Evolutionary conservation across 352 stramenopile genomes (phyloP).

Genomic region (Phytophthora ohioensis): DNA sequence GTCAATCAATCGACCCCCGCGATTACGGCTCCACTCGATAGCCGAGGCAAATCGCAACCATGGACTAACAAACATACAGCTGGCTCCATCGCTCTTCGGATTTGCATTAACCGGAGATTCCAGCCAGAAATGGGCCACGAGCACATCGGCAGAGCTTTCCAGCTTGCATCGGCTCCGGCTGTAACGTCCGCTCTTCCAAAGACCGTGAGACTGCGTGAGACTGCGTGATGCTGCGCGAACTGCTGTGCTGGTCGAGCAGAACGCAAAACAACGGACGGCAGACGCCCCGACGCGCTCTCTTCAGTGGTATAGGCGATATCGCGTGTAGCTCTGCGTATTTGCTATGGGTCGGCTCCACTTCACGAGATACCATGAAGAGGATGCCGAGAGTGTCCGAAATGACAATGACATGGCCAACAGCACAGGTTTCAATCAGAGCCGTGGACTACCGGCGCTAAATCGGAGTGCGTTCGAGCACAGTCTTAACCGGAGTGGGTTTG

Average conservation of each 20-base stretch:
- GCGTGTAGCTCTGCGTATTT: conserved; percentile 7
- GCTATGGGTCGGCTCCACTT: conserved; percentile 39
- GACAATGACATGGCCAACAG: conserved; percentile 27
- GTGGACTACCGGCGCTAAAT: conserved; percentile 19
- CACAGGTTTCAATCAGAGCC: conserved; percentile 35
- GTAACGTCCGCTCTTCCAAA: conserved; percentile 31
- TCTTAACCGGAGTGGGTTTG: conserved; percentile 25
- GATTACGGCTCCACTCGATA: conserved; percentile 10
- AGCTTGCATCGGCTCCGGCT: conserved; percentile 27
- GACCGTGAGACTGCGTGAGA: conserved; percentile 10
- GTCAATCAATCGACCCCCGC: background rate
- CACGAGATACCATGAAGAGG: conserved; percentile 31
- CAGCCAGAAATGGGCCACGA: conserved; percentile 35
- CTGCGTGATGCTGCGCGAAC: background rate
- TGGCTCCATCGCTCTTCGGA: conserved; percentile 27
- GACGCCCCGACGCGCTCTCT: conserved; percentile 23
- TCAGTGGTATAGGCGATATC: background rate
- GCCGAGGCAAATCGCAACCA: background rate
- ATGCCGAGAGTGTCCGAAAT: conserved; percentile 19
- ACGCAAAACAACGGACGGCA: conserved; percentile 28
- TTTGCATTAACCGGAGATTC: conserved; percentile 21
- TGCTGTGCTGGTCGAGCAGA: conserved; percentile 24
- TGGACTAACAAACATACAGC: conserved; percentile 8
- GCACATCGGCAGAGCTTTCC: conserved; percentile 34
- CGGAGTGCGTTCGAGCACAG: conserved; percentile 31